phyloP scores from a whole-genome alignment of 352 stramenopile genomes.

The Phytophthora multivora region DNA sequence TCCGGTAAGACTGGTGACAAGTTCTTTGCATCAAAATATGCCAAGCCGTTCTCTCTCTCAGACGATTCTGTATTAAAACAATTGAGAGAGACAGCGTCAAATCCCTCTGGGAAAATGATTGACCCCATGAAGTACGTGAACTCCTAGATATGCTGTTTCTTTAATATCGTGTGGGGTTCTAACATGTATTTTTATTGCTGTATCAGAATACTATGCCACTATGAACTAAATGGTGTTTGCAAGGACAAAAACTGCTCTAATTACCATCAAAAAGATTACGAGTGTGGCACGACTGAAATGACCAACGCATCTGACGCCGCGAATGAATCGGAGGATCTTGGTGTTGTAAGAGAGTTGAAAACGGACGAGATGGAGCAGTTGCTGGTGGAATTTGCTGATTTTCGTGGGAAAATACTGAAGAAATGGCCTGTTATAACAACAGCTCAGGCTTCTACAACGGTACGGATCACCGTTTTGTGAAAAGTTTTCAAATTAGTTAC shows the following conservation, averaged over 20 bases:
- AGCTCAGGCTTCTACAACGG: constrained; percentile 9
- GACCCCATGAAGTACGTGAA: constrained; percentile 66
- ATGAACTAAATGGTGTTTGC: constrained; percentile 75
- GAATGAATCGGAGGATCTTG: constrained; percentile 9
- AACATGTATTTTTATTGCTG: constrained; percentile 4
- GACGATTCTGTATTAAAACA: constrained; percentile 52
- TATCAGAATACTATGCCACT: constrained; percentile 69
- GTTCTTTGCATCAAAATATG: constrained; percentile 15
- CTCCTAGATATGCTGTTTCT: not conserved
- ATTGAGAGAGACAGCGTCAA: constrained; percentile 18
- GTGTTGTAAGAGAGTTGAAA: constrained; percentile 13
- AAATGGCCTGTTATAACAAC: constrained; percentile 57
- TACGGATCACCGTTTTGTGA: constrained; percentile 14
- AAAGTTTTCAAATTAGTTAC: not conserved
- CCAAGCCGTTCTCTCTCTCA: constrained; percentile 38
- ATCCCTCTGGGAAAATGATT: constrained; percentile 22
- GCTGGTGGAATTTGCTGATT: constrained; percentile 43
- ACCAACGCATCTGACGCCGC: not conserved
- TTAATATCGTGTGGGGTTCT: constrained; percentile 1
- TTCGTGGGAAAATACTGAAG: constrained; percentile 34
- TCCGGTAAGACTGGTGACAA: not conserved
- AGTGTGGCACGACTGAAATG: not conserved
- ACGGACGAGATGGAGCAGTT: constrained; percentile 36
- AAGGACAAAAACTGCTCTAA: constrained; percentile 75
- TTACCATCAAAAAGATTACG: constrained; percentile 69